Evolutionary conservation across 345 rosid genomes (phyloP).

Genomic region (Pistacia integerrima): DNA sequence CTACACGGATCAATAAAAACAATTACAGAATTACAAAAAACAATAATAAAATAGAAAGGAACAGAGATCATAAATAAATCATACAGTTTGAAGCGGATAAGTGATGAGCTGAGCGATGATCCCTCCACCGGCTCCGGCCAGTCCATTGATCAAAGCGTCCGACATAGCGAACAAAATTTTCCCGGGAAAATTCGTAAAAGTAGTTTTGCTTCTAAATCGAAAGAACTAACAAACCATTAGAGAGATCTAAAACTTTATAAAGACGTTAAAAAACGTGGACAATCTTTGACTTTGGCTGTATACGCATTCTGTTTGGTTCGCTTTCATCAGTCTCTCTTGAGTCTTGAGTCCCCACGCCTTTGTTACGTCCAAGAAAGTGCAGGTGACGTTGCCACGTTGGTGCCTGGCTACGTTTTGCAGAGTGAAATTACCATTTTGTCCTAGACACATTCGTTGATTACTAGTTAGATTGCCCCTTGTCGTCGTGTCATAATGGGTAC

Average conservation of each 20-base stretch:
- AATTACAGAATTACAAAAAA: neutral
- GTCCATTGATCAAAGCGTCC: constrained; percentile 92
- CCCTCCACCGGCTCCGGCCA: constrained; percentile 97
- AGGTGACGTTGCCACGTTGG: neutral
- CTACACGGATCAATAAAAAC: constrained; percentile 40
- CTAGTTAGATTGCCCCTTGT: neutral
- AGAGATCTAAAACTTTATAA: neutral
- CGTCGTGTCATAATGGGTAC: neutral
- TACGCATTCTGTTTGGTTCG: neutral
- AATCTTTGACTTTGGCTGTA: constrained; percentile 26
- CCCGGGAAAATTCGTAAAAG: constrained; percentile 3
- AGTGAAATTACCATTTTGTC: constrained; percentile 7
- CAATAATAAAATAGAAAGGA: neutral
- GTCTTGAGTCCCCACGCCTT: neutral
- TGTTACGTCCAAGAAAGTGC: constrained; percentile 24
- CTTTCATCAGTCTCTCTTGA: neutral
- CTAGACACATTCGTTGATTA: neutral
- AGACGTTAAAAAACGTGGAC: constrained; percentile 6
- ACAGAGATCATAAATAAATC: constrained; percentile 13
- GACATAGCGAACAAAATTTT: constrained; percentile 51
- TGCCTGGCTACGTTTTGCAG: neutral
- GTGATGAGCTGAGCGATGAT: constrained; percentile 95
- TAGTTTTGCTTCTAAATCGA: too few species aligned
- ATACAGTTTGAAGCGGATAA: constrained; percentile 92
- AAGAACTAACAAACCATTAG: too few species aligned